phyloP scores from a whole-genome alignment of 768 basidiomycete species.

The Mycena amicta region DNA sequence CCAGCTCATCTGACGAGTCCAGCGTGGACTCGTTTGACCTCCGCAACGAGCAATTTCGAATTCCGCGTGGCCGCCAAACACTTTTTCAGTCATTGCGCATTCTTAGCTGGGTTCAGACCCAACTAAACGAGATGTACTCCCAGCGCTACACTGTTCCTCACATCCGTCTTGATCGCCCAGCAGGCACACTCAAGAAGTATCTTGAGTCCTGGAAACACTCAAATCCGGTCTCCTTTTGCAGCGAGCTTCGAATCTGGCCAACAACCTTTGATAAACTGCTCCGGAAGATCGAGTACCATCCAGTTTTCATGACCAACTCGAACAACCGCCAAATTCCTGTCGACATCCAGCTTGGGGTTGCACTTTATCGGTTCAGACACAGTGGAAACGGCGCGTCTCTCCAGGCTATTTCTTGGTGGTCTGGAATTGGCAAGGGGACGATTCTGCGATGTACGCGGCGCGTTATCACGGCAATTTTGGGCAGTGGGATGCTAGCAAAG shows the following conservation, averaged over 20 bases:
- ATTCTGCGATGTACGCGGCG: slow-evolving; percentile 27
- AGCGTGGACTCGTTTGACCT: too few relatives aligned
- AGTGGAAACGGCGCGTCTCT: slow-evolving; percentile 20
- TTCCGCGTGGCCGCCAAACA: too few relatives aligned
- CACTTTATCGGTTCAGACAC: background rate
- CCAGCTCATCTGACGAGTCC: too few relatives aligned
- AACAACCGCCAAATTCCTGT: slow-evolving; percentile 15
- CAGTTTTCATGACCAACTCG: slow-evolving; percentile 8
- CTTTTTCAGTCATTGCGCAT: background rate
- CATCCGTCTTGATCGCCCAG: background rate
- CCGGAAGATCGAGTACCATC: slow-evolving; percentile 1
- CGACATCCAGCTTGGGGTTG: slow-evolving; percentile 16
- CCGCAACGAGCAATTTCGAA: too few relatives aligned
- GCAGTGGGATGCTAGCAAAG: background rate
- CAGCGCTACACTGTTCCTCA: background rate
- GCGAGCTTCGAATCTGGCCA: background rate
- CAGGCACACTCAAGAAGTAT: background rate
- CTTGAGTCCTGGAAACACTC: background rate
- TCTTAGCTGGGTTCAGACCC: background rate
- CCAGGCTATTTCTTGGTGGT: slow-evolving; percentile 13
- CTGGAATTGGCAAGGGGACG: slow-evolving; percentile 19
- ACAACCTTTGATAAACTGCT: background rate
- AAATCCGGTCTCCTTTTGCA: background rate
- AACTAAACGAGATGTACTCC: background rate
- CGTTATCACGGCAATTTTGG: background rate